Conservation (phyloP, 83 land plant genomes). For the Picea engelmannii region DNA sequence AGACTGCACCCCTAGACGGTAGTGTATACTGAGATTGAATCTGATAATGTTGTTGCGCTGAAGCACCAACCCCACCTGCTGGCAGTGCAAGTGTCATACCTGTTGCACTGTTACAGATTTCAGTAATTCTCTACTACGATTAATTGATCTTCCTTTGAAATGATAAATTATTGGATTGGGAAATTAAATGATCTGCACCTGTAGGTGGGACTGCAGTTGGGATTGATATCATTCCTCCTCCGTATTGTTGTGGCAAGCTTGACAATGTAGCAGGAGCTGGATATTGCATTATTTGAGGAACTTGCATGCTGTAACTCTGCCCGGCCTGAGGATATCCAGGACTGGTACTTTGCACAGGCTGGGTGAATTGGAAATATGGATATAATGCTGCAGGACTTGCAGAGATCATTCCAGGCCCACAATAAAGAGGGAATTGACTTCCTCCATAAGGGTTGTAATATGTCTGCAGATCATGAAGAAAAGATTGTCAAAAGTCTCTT, state of each 20-base stretch:
- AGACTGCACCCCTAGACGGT: neutral
- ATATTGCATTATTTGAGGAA: neutral
- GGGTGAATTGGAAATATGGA: conserved; percentile 51
- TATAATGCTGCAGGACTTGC: conserved; percentile 42
- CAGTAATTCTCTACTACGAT: neutral
- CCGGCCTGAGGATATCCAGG: conserved; percentile 1
- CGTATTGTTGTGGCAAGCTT: neutral
- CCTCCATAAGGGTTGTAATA: conserved; percentile 57
- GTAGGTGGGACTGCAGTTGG: conserved; percentile 3
- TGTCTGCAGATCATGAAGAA: conserved; percentile 25
- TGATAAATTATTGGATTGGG: no score
- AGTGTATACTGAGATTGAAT: neutral
- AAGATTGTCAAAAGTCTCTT: neutral
- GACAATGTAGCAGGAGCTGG: neutral
- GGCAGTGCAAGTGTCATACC: conserved; percentile 9
- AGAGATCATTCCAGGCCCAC: conserved; percentile 35
- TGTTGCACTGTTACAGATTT: conserved; percentile 5
- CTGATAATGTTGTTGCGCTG: neutral
- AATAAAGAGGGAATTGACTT: conserved; percentile 53
- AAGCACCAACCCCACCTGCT: neutral
- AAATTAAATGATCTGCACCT: neutral
- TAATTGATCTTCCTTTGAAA: neutral
- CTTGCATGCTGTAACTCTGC: conserved; percentile 4
- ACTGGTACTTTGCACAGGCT: conserved; percentile 1
- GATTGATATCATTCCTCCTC: conserved; percentile 7